Evolutionary conservation across 169 alveolate genomes (phyloP), one percentile per base, ranked within the genome.

Genomic region (Eimeria maxima): DNA sequence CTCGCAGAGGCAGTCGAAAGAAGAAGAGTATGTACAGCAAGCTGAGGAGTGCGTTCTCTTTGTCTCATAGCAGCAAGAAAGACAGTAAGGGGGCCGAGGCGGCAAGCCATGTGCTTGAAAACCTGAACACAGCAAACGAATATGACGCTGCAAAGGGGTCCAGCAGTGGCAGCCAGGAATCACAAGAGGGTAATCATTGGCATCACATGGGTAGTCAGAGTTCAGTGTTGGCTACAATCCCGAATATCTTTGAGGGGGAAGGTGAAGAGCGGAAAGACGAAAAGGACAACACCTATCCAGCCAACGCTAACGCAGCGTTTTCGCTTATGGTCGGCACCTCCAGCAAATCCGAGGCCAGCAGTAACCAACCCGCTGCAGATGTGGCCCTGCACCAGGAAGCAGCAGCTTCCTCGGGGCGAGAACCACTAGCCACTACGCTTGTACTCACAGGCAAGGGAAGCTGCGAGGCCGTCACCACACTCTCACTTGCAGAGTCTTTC

Each of bases 11-110:
- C 57, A 44, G 38, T 38, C 27, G 55, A 11, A 84, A 57, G 92
- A 84, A 84, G 76, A 84, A 84, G 55, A 84, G 92, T 69, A 60
- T 84, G 92, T 84, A 84, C 92, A 57, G 92, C 76, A 84, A 84
- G 20, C 57, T 84, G 45, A 44, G 78, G 55, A 84, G 92, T 57
- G 92, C 92, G 2, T 53, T 84, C 60, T 84, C 92, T 18, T 38
- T 84, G 27, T 55, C 92, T 33, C 92, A 84, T 71, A 81, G 67
- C 69, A 81, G 90, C 69, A 53, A 81, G 33, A 55, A 84, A 20
- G 55, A 44, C 2, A 55, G 57, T 5, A 38, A 53, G n/a, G 78
- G 60, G 63, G 53, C 78, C 60, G 60, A 20, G 18, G 33, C 38
- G 5, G 45, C 87, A 16, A n/a, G 29, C 14, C 90, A 0, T 4